Percentiles rank a stretch among this genome's conserved stretches.
Conservation (phyloP, 1,139 yeast species). For the Zygosaccharomyces sapae region DNA sequence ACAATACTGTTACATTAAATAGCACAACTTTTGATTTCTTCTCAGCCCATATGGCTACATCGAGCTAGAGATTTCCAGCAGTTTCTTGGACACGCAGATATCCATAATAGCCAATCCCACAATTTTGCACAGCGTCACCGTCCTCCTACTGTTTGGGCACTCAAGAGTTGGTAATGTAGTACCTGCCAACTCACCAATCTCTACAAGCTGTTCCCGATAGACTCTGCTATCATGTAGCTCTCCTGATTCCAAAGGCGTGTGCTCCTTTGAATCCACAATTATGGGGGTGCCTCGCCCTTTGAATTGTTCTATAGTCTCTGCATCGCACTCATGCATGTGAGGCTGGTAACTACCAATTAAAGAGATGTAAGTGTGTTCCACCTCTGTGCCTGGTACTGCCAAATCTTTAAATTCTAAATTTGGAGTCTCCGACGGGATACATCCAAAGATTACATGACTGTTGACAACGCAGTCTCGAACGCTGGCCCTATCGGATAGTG, state of each 20-base stretch:
- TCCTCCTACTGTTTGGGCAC: slow-evolving; percentile 18
- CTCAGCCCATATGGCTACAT: background rate
- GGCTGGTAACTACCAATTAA: slow-evolving; percentile 69
- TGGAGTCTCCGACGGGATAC: slow-evolving; percentile 55
- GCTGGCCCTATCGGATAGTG: slow-evolving; percentile 22
- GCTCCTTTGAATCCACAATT: slow-evolving; percentile 58
- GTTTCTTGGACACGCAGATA: slow-evolving; percentile 41
- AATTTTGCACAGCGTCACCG: slow-evolving; percentile 46
- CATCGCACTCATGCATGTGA: slow-evolving; percentile 61
- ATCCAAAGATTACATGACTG: slow-evolving; percentile 51
- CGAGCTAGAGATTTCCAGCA: slow-evolving; percentile 12
- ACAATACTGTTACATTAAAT: background rate
- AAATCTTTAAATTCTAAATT: slow-evolving; percentile 41
- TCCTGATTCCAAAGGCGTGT: slow-evolving; percentile 59
- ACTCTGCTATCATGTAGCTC: slow-evolving; percentile 51
- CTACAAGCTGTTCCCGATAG: slow-evolving; percentile 40
- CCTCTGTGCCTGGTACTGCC: slow-evolving; percentile 32
- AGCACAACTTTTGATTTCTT: too few species aligned
- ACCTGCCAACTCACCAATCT: slow-evolving; percentile 41
- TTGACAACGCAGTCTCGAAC: slow-evolving; percentile 12
- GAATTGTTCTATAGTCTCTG: slow-evolving; percentile 38
- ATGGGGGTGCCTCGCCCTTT: slow-evolving; percentile 36
- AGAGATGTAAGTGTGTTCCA: slow-evolving; percentile 45
- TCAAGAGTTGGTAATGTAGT: slow-evolving; percentile 7
- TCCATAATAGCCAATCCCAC: slow-evolving; percentile 66